phyloP scores from a whole-genome alignment of 192 early-diverging fungal genomes.

The Coemansia guatemalensis region DNA sequence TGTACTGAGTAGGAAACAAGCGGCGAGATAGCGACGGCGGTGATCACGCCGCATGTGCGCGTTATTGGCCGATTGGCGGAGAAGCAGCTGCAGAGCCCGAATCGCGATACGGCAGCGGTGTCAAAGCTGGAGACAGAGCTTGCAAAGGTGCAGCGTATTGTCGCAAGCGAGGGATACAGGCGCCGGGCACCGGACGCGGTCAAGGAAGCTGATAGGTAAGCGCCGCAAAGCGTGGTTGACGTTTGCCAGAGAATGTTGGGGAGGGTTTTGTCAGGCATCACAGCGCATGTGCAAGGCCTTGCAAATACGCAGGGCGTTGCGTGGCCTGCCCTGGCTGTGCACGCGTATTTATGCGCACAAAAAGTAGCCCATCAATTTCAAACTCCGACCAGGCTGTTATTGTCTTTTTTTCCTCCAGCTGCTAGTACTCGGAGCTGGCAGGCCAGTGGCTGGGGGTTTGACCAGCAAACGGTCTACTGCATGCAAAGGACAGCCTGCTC shows the following conservation, averaged over 20 bases:
- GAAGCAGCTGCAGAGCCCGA: not conserved
- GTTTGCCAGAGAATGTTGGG: not conserved
- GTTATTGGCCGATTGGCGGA: constrained; percentile 21
- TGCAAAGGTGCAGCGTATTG: constrained; percentile 20
- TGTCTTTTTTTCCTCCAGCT: constrained; percentile 2
- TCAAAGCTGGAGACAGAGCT: constrained; percentile 37
- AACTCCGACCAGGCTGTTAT: constrained; percentile 47
- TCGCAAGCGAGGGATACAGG: constrained; percentile 34
- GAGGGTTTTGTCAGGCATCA: constrained; percentile 1
- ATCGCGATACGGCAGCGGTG: constrained; percentile 6
- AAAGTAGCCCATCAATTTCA: constrained; percentile 24
- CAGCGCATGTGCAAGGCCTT: not conserved
- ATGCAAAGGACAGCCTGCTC: not conserved
- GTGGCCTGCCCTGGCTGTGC: not conserved
- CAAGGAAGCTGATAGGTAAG: constrained; percentile 52
- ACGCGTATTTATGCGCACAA: constrained; percentile 3
- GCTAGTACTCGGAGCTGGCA: constrained; percentile 5
- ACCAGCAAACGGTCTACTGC: not conserved
- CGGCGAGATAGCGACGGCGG: not conserved
- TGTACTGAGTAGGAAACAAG: not conserved
- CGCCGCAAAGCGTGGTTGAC: not conserved
- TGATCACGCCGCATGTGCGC: constrained; percentile 37
- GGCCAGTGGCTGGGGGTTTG: constrained; percentile 1
- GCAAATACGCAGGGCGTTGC: not conserved
- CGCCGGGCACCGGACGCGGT: constrained; percentile 32